A percentile compares a stretch with the other conserved stretches of the same genome.
Evolutionary conservation across 2,329 filamentous ascomycete genomes (phyloP).

Genomic region (Orbilia oligospora): DNA sequence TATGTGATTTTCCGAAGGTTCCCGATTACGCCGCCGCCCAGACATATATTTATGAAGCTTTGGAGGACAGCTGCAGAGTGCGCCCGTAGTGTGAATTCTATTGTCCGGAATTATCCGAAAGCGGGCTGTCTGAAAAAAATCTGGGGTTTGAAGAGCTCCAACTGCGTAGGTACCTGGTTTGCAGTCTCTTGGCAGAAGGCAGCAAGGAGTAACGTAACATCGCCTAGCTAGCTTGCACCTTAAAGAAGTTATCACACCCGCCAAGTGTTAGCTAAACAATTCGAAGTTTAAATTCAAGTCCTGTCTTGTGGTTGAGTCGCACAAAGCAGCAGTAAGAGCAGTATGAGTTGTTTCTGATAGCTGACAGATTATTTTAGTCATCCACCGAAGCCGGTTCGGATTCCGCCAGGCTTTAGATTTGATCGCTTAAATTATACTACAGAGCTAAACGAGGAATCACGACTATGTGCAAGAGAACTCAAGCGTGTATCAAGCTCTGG

Average conservation of each 20-base stretch:
- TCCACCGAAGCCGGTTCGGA: not conserved
- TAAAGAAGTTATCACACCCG: constrained; percentile 2
- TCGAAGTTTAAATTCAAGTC: constrained; percentile 7
- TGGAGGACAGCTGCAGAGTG: not conserved
- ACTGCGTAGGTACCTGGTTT: constrained; percentile 24
- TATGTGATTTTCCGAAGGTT: not conserved
- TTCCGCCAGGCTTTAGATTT: not conserved
- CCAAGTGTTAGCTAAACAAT: constrained; percentile 13
- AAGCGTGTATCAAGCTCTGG: not conserved
- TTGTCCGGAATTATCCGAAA: not conserved
- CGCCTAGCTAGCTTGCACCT: constrained; percentile 34
- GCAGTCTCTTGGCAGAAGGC: constrained; percentile 40
- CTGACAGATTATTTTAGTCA: constrained; percentile 9
- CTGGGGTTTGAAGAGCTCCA: constrained; percentile 39
- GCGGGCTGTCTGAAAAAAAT: constrained; percentile 7
- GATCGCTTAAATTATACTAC: too few species aligned
- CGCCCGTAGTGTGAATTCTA: not conserved
- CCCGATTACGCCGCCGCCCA: not conserved
- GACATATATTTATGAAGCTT: not conserved
- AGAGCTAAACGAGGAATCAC: not conserved
- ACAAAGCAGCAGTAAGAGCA: not conserved
- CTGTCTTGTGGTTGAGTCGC: not conserved
- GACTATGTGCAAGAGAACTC: not conserved
- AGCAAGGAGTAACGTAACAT: constrained; percentile 58
- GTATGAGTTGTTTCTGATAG: not conserved